Base-by-base conservation (phyloP, 495 filamentous ascomycete species). In the Thermothielavioides terrestris region DNA sequence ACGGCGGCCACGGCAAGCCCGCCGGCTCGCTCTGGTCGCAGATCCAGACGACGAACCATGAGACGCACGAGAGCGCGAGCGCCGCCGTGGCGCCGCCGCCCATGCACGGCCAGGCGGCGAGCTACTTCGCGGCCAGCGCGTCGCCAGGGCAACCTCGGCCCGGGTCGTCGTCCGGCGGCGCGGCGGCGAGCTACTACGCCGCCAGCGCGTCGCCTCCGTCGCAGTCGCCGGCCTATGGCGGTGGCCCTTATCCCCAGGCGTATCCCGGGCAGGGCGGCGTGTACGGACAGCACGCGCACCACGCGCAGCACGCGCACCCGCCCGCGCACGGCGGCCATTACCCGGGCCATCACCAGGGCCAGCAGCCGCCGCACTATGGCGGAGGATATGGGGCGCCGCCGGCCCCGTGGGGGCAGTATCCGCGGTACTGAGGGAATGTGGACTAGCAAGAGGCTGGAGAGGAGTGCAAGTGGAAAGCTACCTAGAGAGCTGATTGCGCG, bases 1-100 rank as follows among this genome's bases (percentile, higher is more conserved):
- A 72, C 46, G 64, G 68, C n/a, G 70, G 77, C 4, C 75, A 79
- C 55, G 74, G 74, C 4, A 73, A 68, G 41, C 71, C 73, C 0
- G 59, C 66, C 0, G 70, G 69, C 0, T 76, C 72, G 0, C 66
- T 79, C 3, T 79, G 77, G 77, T 60, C 63, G n/a, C 67, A 78
- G 44, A 68, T 77, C 31, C 64, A 59, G 31, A 53, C 10, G 5
- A 18, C 27, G n/a, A 36, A 40, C 18, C 36, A 37, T 18, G 46
- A 49, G 22, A 17, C 34, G 27, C 15, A 20, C 18, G 36, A 39
- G 32, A 28, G 25, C 21, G 26, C 8, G 1, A 31, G 23, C 26
- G 6, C 35, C 0, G 31, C 5, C 6, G 6, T 44, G 36, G 12
- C 10, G 15, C 17, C n/a, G n/a, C 28, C 30, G 27, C 39, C 15